phyloP scores from a whole-genome alignment of 1,139 yeast genomes.

The Zygoascus hellenicus region DNA sequence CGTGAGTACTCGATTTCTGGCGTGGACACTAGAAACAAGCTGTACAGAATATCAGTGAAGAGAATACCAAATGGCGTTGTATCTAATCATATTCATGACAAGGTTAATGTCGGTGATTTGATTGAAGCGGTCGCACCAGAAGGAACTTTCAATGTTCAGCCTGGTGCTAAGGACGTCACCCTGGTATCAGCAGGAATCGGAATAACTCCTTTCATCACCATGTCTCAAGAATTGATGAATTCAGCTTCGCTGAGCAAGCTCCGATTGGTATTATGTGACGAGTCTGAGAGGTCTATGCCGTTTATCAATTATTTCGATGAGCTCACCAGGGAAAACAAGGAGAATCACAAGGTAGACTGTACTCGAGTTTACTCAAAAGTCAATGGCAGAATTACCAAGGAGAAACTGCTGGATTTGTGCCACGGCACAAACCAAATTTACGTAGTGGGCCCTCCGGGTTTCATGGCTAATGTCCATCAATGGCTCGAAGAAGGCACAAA shows the following conservation, averaged over 20 bases:
- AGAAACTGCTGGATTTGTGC: conserved; percentile 15
- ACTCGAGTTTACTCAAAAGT: conserved; percentile 18
- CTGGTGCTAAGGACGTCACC: conserved; percentile 35
- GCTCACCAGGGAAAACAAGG: conserved; percentile 14
- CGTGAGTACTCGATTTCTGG: conserved; percentile 52
- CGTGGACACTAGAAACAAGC: conserved; percentile 26
- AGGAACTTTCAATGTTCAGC: conserved; percentile 35
- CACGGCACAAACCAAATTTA: conserved; percentile 18
- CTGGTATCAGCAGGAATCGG: conserved; percentile 63
- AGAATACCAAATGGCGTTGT: conserved; percentile 44
- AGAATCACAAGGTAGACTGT: conserved; percentile 15
- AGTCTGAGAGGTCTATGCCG: conserved; percentile 18
- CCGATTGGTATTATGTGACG: conserved; percentile 23
- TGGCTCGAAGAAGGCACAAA: background rate
- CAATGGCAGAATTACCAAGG: conserved; percentile 17
- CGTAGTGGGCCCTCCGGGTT: conserved; percentile 22
- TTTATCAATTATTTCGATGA: conserved; percentile 18
- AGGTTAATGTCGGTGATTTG: conserved; percentile 45
- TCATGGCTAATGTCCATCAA: conserved; percentile 17
- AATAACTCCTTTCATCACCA: conserved; percentile 56
- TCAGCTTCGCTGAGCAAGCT: conserved; percentile 12
- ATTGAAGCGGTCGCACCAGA: conserved; percentile 53
- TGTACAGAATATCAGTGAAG: conserved; percentile 53
- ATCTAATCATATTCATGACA: conserved; percentile 49
- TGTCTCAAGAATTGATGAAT: conserved; percentile 38